Evolutionary conservation across 257 asterid species (phyloP), one percentile per base, ranked within the genome.

Genomic region (Handroanthus guayacan): DNA sequence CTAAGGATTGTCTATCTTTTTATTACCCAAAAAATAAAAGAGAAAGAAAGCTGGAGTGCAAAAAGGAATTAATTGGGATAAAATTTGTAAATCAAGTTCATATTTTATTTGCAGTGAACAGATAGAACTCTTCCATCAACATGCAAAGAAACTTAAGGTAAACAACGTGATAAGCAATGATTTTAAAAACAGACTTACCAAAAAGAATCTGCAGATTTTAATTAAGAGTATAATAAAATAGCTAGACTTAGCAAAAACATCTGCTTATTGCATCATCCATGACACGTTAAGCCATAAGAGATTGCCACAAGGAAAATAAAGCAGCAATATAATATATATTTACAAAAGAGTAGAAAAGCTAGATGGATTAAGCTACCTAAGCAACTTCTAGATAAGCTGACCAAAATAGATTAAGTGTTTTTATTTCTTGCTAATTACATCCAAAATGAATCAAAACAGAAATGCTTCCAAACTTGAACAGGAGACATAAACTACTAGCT

Each of bases 391-490:
- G 44, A 47, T n/a, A 50, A 74, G 78, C 16, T 62, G 37, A 64
- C 73, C 79, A 14, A 39, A 54, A 43, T n/a, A 51, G 48, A 48
- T 56, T 11, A 56, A 39, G 2, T 39, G 44, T 39, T 25, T 3
- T 20, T 18, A 67, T 20, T 2, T 39, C 44, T 39, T 39, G 44
- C 44, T 39, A 5, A 3, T 7, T 39, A 39, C 44, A 39, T 39
- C 4, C 44, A 51, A 2, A 51, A 3, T 57, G 64, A 57, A 57
- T 18, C 38, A 58, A 58, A 57, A 36, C 7, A 6, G 5, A 17
- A 45, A 67, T 44, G 75, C 67, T 65, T 75, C 50, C 61, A 56
- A 67, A 60, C 18, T 45, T 44, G 45, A 76, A 76, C 54, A 55
- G 0, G 66, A 44, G 25, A 38, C 13, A 5, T 39, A 38, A 38